Conservation (phyloP, 805 yeast species). For the Ogataea thermomethanolica region DNA sequence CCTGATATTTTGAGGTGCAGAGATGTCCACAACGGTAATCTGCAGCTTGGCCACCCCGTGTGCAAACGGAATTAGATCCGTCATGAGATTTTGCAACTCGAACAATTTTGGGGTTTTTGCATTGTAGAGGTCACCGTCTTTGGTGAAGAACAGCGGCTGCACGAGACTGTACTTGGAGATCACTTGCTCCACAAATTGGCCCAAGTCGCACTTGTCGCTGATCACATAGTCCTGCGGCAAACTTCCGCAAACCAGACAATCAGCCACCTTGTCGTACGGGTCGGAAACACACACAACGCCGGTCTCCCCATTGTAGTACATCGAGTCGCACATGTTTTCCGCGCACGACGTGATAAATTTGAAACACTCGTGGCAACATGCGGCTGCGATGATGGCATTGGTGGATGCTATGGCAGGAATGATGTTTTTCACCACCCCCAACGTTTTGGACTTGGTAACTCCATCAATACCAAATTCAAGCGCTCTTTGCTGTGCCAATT, state of each 20-base stretch:
- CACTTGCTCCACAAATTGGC: slow-evolving; percentile 16
- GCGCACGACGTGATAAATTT: slow-evolving; percentile 70
- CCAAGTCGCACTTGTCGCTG: slow-evolving; percentile 9
- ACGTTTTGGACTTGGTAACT: slow-evolving; percentile 64
- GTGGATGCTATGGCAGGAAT: slow-evolving; percentile 95
- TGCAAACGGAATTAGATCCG: slow-evolving; percentile 16
- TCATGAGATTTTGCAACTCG: slow-evolving; percentile 2
- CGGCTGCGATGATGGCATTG: slow-evolving; percentile 86
- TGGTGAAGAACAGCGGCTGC: slow-evolving; percentile 22
- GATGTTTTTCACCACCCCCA: slow-evolving; percentile 88
- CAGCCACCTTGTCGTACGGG: slow-evolving; percentile 52
- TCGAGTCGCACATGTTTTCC: slow-evolving; percentile 68
- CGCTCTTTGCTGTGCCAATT: slow-evolving; percentile 58
- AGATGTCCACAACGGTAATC: slow-evolving; percentile 20
- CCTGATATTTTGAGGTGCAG: slow-evolving; percentile 4
- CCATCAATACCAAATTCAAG: slow-evolving; percentile 64
- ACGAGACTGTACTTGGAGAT: slow-evolving; percentile 13
- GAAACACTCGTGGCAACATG: slow-evolving; percentile 82
- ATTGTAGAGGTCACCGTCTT: slow-evolving; percentile 26
- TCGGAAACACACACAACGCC: slow-evolving; percentile 76
- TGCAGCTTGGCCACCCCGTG: slow-evolving; percentile 9
- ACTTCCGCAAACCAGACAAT: slow-evolving; percentile 77
- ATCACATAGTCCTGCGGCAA: slow-evolving; percentile 18
- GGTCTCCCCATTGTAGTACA: slow-evolving; percentile 83
- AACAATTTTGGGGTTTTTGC: slow-evolving; percentile 10